Evolutionary conservation across 2,329 filamentous ascomycete genomes (phyloP).

Genomic region (Aaosphaeria pasadenensis): DNA sequence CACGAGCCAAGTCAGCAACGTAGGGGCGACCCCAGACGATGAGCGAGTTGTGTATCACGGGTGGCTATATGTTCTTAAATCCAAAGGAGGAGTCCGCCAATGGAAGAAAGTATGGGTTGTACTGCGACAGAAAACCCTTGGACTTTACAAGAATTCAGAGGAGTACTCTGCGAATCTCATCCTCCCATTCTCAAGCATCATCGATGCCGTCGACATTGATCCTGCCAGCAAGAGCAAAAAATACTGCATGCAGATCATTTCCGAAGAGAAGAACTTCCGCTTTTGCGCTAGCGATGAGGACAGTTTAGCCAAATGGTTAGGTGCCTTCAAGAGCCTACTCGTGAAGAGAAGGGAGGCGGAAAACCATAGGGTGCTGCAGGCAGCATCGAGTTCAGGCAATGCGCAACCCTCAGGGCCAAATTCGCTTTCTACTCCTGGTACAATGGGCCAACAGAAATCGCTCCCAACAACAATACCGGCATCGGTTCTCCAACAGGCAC

Average conservation of each 20-base stretch:
- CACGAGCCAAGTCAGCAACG: slow-evolving; percentile 60
- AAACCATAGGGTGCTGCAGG: slow-evolving; percentile 17
- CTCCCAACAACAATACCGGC: too few relatives aligned
- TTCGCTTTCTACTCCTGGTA: too few relatives aligned
- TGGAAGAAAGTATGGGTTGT: slow-evolving; percentile 97
- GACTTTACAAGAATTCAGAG: slow-evolving; percentile 86
- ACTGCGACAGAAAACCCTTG: slow-evolving; percentile 77
- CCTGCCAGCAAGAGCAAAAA: slow-evolving; percentile 79
- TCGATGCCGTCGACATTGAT: slow-evolving; percentile 91
- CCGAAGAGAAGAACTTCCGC: slow-evolving; percentile 69
- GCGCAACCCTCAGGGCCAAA: slow-evolving; percentile 6
- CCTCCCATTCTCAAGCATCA: slow-evolving; percentile 71
- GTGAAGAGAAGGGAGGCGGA: slow-evolving; percentile 62
- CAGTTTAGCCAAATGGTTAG: slow-evolving; percentile 76
- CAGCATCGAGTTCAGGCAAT: slow-evolving; percentile 8
- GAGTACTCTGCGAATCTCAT: slow-evolving; percentile 88
- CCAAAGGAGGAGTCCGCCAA: slow-evolving; percentile 77
- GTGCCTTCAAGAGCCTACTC: slow-evolving; percentile 84
- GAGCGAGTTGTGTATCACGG: slow-evolving; percentile 94
- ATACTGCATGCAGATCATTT: slow-evolving; percentile 88
- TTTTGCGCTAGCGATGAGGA: slow-evolving; percentile 72
- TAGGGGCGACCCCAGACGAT: slow-evolving; percentile 54
- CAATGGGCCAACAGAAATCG: too few relatives aligned
- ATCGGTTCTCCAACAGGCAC: too few relatives aligned
- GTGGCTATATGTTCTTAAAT: slow-evolving; percentile 80